Conservation (phyloP, 1,139 yeast genomes). For the Wickerhamiella pararugosa region DNA sequence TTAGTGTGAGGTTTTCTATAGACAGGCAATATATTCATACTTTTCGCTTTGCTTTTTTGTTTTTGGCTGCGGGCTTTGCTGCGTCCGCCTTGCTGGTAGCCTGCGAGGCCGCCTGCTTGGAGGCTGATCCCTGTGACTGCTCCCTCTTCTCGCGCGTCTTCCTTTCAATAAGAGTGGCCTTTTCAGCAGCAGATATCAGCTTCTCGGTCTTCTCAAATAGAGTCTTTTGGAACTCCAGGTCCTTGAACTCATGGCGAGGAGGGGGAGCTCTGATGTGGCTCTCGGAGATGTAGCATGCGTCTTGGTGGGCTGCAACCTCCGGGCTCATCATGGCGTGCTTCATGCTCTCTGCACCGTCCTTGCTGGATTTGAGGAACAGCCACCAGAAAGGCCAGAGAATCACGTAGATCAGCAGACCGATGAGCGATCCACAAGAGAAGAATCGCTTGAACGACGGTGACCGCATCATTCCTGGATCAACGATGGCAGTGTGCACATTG, state of each 20-base stretch:
- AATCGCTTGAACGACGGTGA: conserved; percentile 74
- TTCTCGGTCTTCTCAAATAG: conserved; percentile 50
- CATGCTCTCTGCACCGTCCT: conserved; percentile 67
- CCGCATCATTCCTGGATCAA: conserved; percentile 86
- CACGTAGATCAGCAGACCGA: conserved; percentile 54
- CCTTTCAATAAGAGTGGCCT: conserved; percentile 40
- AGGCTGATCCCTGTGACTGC: neutral
- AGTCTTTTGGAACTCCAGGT: conserved; percentile 43
- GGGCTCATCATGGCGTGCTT: conserved; percentile 63
- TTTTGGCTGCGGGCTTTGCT: too few species aligned
- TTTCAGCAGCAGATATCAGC: conserved; percentile 46
- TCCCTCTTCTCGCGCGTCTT: conserved; percentile 4
- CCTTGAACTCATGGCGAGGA: conserved; percentile 47
- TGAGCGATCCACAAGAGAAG: conserved; percentile 57
- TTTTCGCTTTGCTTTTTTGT: too few species aligned
- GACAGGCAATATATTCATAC: too few species aligned
- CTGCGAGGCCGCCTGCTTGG: too few species aligned
- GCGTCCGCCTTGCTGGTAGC: too few species aligned
- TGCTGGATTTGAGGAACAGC: conserved; percentile 58
- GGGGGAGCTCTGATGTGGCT: conserved; percentile 41
- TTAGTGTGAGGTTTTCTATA: too few species aligned
- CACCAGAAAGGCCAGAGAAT: conserved; percentile 70
- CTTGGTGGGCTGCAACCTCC: conserved; percentile 40
- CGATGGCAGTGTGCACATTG: conserved; percentile 58
- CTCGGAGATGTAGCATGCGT: conserved; percentile 60